Conservation (phyloP, 352 stramenopile species). For the Globisporangium lucens region DNA sequence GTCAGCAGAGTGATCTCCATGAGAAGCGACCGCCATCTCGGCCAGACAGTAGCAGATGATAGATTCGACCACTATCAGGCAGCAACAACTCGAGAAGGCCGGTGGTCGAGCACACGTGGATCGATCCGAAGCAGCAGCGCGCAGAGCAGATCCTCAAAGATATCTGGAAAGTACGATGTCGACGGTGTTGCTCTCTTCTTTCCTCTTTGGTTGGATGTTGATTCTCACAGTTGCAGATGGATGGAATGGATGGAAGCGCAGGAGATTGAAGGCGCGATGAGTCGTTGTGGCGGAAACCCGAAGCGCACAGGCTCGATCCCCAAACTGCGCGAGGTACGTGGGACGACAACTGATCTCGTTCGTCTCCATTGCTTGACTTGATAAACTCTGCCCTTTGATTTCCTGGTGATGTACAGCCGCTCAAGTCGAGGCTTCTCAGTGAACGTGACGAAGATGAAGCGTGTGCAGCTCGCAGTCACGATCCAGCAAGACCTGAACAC, state of each 20-base stretch:
- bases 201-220: neutral
- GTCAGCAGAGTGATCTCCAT: neutral
- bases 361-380: neutral
- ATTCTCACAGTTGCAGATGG: neutral
- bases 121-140: slow-evolving; percentile 34
- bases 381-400: neutral
- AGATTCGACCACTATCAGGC: neutral
- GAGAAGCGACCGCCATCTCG: neutral
- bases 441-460: slow-evolving; percentile 1
- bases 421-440: slow-evolving; percentile 8
- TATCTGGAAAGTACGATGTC: slow-evolving; percentile 28
- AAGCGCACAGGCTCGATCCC: neutral
- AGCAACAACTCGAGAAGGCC: neutral
- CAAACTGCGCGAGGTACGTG: neutral
- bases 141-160: slow-evolving; percentile 33
- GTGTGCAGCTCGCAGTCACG: neutral
- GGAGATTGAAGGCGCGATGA: slow-evolving; percentile 16
- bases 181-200: neutral
- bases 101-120: slow-evolving; percentile 18
- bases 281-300: neutral
- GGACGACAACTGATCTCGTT: neutral
- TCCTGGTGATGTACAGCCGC: neutral
- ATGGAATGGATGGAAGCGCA: neutral
- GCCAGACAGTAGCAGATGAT: neutral
- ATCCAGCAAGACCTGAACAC: neutral